Evolutionary conservation across 2,329 filamentous ascomycete species (phyloP).

Genomic region (Claviceps humidiphila): DNA sequence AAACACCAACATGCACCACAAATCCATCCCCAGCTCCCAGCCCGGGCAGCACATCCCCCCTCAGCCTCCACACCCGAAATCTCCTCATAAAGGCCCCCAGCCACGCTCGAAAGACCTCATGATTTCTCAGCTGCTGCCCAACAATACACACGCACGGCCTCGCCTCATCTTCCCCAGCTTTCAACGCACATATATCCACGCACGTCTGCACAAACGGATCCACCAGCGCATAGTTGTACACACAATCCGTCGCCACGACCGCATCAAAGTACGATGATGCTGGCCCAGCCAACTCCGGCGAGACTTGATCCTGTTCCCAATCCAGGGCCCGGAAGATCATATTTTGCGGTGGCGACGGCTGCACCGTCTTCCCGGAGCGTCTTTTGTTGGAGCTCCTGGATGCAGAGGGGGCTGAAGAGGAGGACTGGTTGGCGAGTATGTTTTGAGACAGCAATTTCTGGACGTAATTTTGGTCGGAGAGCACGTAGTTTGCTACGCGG

Average conservation of each 20-base stretch:
- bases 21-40: slow-evolving; percentile 59
- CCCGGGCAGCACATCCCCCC: slow-evolving; percentile 43
- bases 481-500: slow-evolving; percentile 50
- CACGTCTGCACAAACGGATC: slow-evolving; percentile 72
- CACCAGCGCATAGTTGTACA: slow-evolving; percentile 85
- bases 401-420: slow-evolving; percentile 15
- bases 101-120: slow-evolving; percentile 78
- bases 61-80: slow-evolving; percentile 69
- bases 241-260: slow-evolving; percentile 79
- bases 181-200: slow-evolving; percentile 55
- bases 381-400: not conserved
- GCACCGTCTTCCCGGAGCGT: not conserved
- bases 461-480: slow-evolving; percentile 84
- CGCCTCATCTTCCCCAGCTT: slow-evolving; percentile 16
- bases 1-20: slow-evolving; percentile 64
- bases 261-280: slow-evolving; percentile 45
- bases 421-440: slow-evolving; percentile 44
- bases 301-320: slow-evolving; percentile 62
- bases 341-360: not conserved
- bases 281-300: slow-evolving; percentile 22
- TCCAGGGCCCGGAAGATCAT: slow-evolving; percentile 55
- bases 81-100: slow-evolving; percentile 48
- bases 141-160: slow-evolving; percentile 55
- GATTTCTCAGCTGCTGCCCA: slow-evolving; percentile 76
- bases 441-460: slow-evolving; percentile 66